Evolutionary conservation across 306 rosid species (phyloP), one percentile per base, ranked within the genome.

Genomic region (Crotalaria pallida): DNA sequence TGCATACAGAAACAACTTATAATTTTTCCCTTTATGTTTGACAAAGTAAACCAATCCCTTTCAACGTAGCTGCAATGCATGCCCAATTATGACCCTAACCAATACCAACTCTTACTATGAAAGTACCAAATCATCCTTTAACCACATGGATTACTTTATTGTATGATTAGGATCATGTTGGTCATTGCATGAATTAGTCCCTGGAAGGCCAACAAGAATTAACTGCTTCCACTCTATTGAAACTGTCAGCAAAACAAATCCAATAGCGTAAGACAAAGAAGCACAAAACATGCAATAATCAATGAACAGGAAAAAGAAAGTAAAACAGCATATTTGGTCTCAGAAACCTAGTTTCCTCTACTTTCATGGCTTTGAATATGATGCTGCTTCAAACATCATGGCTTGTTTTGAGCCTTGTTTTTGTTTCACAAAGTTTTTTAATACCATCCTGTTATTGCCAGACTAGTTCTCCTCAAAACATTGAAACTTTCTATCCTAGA

Each of bases 181-280:
- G 78, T 47, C 62, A 34, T 65, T 67, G 40, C 22, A 18, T 38
- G 26, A 2, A 65, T 48, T 68, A 64, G 45, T 3, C 10, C 77
- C n/a, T 18, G 71, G 76, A 74, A 77, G 43, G n/a, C 10, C 67
- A 73, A 75, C 69, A 60, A 71, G 52, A 74, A 77, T 60, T 22
- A 84, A 83, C 87, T 52, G 74, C 83, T 69, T 69, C 58, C 72
- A 69, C 50, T 17, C 45, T 76, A 66, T 82, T 85, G 96, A 90
- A 88, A 74, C 82, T 84, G 80, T 85, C 97, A 84, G 83, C 89
- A 15, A 81, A 74, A n/a, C n/a, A n/a, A n/a, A n/a, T n/a, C n/a
- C 70, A 58, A 79, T 77, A 50, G 29, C 85, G 17, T 74, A 72
- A 65, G 82, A 74, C 83, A 76, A 79, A 43, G 12, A 62, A 71